Evolutionary conservation across 352 stramenopile genomes (phyloP).

Genomic region (Globisporangium radiosum): DNA sequence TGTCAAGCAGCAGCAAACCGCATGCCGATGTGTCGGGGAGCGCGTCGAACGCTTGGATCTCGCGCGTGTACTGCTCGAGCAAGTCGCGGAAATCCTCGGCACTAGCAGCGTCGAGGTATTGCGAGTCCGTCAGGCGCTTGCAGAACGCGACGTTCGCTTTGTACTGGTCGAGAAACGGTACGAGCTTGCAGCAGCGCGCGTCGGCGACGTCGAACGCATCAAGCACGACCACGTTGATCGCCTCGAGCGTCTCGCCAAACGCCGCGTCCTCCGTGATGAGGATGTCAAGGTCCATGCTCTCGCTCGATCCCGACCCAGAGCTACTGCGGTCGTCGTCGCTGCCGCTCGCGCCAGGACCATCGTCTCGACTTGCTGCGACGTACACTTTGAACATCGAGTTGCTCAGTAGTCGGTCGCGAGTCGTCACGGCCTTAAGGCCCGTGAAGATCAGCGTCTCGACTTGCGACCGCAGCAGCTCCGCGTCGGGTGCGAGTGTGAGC

Average conservation of each 20-base stretch:
- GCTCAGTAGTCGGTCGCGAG: constrained; percentile 47
- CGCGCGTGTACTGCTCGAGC: constrained; percentile 55
- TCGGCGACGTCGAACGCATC: constrained; percentile 47
- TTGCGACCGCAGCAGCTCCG: constrained; percentile 53
- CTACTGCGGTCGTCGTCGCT: constrained; percentile 28
- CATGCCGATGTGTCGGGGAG: constrained; percentile 40
- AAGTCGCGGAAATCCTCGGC: constrained; percentile 58
- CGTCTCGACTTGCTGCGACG: constrained; percentile 46
- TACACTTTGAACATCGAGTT: constrained; percentile 67
- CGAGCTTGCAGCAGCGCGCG: constrained; percentile 51
- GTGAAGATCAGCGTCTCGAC: constrained; percentile 66
- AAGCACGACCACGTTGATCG: constrained; percentile 40
- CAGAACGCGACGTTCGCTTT: constrained; percentile 66
- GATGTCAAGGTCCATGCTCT: constrained; percentile 67
- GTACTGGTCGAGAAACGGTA: constrained; percentile 71
- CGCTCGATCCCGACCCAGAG: constrained; percentile 22
- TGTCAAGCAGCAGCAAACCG: constrained; percentile 55
- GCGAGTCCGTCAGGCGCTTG: constrained; percentile 25
- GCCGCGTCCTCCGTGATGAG: constrained; percentile 65
- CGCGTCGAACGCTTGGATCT: constrained; percentile 46
- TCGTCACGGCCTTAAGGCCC: constrained; percentile 59
- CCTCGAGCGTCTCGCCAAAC: constrained; percentile 54
- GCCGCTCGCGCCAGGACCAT: constrained; percentile 25
- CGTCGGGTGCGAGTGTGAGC: constrained; percentile 43
- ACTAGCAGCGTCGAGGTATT: constrained; percentile 16